phyloP scores from a whole-genome alignment of 352 stramenopile species.

The Pythium volutum region DNA sequence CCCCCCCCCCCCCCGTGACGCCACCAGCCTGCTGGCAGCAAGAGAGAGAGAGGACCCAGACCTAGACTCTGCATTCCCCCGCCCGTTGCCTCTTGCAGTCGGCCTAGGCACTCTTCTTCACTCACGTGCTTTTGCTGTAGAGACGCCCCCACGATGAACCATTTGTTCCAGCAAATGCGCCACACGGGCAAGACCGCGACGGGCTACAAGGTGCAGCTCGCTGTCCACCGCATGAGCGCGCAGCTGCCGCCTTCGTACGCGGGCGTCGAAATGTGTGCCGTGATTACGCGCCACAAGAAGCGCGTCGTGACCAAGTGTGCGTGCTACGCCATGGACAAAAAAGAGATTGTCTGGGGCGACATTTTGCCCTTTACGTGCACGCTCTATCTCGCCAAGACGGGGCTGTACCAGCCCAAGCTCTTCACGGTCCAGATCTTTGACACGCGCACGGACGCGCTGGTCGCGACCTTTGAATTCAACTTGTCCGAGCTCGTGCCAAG shows the following conservation, averaged over 20 bases:
- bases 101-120: no score
- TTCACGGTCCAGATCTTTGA: conserved; percentile 70
- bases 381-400: conserved; percentile 73
- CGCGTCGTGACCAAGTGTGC: conserved; percentile 55
- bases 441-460: conserved; percentile 43
- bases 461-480: conserved; percentile 70
- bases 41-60: no score
- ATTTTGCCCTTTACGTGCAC: conserved; percentile 73
- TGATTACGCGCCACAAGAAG: conserved; percentile 74
- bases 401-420: conserved; percentile 64
- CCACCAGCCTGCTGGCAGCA: conserved; percentile 1
- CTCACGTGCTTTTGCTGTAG: neutral
- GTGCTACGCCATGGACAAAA: conserved; percentile 41
- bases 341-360: conserved; percentile 71
- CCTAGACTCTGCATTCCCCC: no score
- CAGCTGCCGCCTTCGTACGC: conserved; percentile 44
- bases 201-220: conserved; percentile 70
- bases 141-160: conserved; percentile 38
- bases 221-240: conserved; percentile 62
- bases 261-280: conserved; percentile 47
- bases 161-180: conserved; percentile 59
- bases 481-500: conserved; percentile 60
- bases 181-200: conserved; percentile 54
- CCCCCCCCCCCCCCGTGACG: no score
- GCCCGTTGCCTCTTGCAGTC: no score